Conservation (phyloP, 495 filamentous ascomycete genomes). For the Penicillium macrosclerotiorum region DNA sequence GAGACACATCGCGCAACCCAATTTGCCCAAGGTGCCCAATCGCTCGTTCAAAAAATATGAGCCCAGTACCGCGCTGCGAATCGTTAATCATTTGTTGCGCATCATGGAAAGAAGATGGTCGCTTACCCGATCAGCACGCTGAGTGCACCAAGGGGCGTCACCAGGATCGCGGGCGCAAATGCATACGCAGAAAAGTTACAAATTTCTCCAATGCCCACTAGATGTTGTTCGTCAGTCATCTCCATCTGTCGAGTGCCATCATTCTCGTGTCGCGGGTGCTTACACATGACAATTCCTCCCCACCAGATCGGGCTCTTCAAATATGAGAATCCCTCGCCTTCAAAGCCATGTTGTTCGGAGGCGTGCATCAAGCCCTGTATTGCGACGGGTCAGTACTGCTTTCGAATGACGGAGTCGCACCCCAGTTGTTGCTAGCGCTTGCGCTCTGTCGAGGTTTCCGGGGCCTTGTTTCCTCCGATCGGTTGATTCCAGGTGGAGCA, state of each 20-base stretch:
- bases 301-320: constrained; percentile 92
- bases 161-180: constrained; percentile 94
- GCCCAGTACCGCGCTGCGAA: constrained; percentile 76
- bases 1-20: constrained; percentile 94
- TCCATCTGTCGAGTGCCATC: no score
- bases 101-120: background rate
- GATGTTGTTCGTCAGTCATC: constrained; percentile 13
- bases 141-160: constrained; percentile 89
- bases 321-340: constrained; percentile 95
- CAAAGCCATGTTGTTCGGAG: constrained; percentile 87
- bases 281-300: constrained; percentile 86
- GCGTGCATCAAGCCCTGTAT: constrained; percentile 83
- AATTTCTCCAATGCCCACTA: constrained; percentile 80
- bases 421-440: background rate
- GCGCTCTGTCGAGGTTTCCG: background rate
- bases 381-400: no score
- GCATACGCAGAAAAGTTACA: constrained; percentile 98
- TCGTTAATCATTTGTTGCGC: constrained; percentile 29
- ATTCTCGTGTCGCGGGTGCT: no score
- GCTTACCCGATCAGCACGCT: constrained; percentile 86
- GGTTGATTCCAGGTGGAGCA: constrained; percentile 9
- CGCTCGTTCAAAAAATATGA: constrained; percentile 91
- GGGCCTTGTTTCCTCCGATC: constrained; percentile 1
- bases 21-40: constrained; percentile 82
- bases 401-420: background rate